Percentiles rank a stretch among this genome's conserved stretches.
These are phyloP conservation scores for Leucosporidium scottii DNA, from an alignment of 768 basidiomycete genomes.

Conservation along the genomic window DNA sequence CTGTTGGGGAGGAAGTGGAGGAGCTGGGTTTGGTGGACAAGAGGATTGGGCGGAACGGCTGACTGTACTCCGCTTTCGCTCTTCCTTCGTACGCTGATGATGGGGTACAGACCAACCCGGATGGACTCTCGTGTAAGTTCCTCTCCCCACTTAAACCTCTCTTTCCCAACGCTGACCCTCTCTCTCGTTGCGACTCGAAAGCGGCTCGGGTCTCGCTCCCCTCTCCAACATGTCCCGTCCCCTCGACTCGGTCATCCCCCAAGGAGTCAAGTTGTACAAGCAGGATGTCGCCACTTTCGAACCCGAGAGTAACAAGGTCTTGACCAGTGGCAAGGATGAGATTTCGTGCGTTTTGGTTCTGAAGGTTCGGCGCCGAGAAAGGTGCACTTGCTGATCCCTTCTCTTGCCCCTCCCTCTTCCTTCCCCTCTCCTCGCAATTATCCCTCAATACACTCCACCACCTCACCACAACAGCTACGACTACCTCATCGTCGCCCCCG, in stretches of 20 bases:
- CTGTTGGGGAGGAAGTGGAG: too few relatives aligned
- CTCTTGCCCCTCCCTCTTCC: neutral
- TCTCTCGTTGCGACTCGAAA: slow-evolving; percentile 38
- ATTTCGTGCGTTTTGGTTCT: slow-evolving; percentile 36
- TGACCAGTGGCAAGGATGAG: slow-evolving; percentile 59
- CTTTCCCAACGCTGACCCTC: neutral
- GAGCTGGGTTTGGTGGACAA: too few relatives aligned
- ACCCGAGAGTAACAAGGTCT: slow-evolving; percentile 65
- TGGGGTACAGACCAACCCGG: slow-evolving; percentile 58
- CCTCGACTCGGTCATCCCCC: slow-evolving; percentile 64
- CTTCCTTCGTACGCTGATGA: neutral
- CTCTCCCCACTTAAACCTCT: neutral
- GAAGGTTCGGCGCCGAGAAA: neutral
- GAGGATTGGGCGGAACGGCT: too few relatives aligned
- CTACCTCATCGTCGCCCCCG: slow-evolving; percentile 76
- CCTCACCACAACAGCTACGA: slow-evolving; percentile 59
- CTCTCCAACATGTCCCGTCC: slow-evolving; percentile 59
- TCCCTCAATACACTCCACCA: neutral
- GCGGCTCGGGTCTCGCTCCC: slow-evolving; percentile 71
- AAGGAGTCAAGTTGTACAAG: slow-evolving; percentile 65
- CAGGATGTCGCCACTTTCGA: slow-evolving; percentile 55
- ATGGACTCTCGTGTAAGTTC: slow-evolving; percentile 53
- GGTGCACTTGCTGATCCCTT: neutral
- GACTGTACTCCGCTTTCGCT: neutral
- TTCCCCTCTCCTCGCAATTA: neutral